Conservation (phyloP, 805 yeast species). For the Candida parachauliodes region DNA sequence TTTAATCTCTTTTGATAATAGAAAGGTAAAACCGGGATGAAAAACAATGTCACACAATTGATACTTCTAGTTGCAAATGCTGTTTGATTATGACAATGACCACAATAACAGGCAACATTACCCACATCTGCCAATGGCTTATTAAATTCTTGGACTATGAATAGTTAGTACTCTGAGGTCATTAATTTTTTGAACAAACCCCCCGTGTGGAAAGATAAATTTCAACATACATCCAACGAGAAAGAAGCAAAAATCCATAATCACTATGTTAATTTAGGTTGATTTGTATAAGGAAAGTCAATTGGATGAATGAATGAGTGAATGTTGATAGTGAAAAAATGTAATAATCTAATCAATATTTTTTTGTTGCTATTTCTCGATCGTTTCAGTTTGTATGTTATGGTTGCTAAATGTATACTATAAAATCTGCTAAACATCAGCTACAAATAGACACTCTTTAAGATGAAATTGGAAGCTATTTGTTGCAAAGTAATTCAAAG, state of each 20-base stretch:
- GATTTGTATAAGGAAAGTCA: not conserved
- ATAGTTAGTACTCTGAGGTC: not conserved
- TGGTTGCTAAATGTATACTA: slow-evolving; percentile 3
- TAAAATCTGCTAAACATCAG: too few species aligned
- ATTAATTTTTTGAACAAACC: too few species aligned
- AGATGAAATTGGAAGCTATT: too few species aligned
- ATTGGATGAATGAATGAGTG: not conserved
- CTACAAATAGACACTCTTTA: too few species aligned
- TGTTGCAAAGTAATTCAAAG: too few species aligned
- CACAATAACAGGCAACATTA: slow-evolving; percentile 42
- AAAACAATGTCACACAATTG: slow-evolving; percentile 52
- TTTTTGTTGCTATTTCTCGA: slow-evolving; percentile 4
- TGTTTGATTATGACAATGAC: slow-evolving; percentile 55
- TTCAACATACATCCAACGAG: slow-evolving; percentile 30
- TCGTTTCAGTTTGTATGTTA: slow-evolving; percentile 1
- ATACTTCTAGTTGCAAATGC: slow-evolving; percentile 51
- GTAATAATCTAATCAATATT: too few species aligned
- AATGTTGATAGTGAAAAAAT: too few species aligned
- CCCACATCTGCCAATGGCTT: slow-evolving; percentile 30
- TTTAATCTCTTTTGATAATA: slow-evolving; percentile 49
- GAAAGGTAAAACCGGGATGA: slow-evolving; percentile 52
- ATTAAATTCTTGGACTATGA: slow-evolving; percentile 32
- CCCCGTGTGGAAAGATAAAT: not conserved
- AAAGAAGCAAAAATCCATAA: slow-evolving; percentile 33
- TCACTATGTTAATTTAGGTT: too few species aligned